Conservation (phyloP, 345 rosid genomes). For the Dovyalis caffra region DNA sequence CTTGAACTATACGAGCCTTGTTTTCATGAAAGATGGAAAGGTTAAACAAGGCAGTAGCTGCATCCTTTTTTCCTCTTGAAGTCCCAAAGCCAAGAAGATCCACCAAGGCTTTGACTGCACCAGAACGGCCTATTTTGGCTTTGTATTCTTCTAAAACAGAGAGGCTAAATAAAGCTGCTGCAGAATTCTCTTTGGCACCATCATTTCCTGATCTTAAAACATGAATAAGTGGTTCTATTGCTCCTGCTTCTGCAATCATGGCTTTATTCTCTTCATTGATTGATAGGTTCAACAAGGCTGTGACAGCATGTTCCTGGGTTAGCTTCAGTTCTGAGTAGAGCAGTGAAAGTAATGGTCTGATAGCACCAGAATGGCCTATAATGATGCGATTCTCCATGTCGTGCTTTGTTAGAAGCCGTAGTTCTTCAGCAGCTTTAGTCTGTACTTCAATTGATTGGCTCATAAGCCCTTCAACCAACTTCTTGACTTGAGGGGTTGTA, state of each 20-base stretch:
- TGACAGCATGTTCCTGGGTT: slow-evolving; percentile 89
- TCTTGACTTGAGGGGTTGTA: slow-evolving; percentile 45
- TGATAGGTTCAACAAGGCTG: slow-evolving; percentile 84
- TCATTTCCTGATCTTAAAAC: slow-evolving; percentile 70
- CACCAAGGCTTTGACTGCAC: slow-evolving; percentile 75
- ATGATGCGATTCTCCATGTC: slow-evolving; percentile 65
- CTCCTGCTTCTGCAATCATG: slow-evolving; percentile 70
- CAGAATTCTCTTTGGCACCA: slow-evolving; percentile 89
- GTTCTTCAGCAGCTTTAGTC: slow-evolving; percentile 73
- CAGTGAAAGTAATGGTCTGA: slow-evolving; percentile 61
- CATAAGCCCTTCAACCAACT: slow-evolving; percentile 63
- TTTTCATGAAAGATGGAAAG: slow-evolving; percentile 90
- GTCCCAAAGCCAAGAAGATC: slow-evolving; percentile 81
- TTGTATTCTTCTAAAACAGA: slow-evolving; percentile 73
- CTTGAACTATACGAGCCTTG: slow-evolving; percentile 87
- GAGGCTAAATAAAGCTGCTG: slow-evolving; percentile 78
- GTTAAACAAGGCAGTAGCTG: slow-evolving; percentile 87
- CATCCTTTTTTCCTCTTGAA: slow-evolving; percentile 86
- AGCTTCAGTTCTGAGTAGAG: slow-evolving; percentile 58
- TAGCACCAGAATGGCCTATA: slow-evolving; percentile 67
- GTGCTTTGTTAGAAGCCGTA: slow-evolving; percentile 74
- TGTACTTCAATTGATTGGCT: slow-evolving; percentile 50
- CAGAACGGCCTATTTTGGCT: slow-evolving; percentile 76
- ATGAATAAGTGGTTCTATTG: slow-evolving; percentile 76
- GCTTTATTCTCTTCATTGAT: slow-evolving; percentile 73